Percentiles rank a stretch among this genome's conserved stretches.
Evolutionary conservation across 2,329 filamentous ascomycete genomes (phyloP).

Genomic region (Trichoderma harzianum): DNA sequence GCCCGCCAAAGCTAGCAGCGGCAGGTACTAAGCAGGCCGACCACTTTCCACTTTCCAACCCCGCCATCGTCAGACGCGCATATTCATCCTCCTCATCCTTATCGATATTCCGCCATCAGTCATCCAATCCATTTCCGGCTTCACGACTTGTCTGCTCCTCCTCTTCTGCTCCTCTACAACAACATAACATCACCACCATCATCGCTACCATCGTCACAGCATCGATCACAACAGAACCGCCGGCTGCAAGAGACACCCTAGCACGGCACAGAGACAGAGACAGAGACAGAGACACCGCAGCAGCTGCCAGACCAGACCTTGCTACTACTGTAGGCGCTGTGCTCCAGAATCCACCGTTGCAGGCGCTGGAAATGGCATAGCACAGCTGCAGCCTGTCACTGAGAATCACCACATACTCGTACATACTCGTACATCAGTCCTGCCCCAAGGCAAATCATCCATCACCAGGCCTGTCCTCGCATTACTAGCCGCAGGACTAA

Average conservation of each 20-base stretch:
- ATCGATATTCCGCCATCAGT: background rate
- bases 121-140: background rate
- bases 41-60: background rate
- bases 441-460: background rate
- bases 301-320: background rate
- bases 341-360: background rate
- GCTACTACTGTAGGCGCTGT: conserved; percentile 1
- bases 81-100: background rate
- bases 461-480: conserved; percentile 13
- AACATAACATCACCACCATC: background rate
- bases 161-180: background rate
- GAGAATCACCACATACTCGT: conserved; percentile 13
- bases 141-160: background rate
- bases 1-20: background rate
- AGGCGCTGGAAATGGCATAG: conserved; percentile 15
- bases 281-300: background rate
- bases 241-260: background rate
- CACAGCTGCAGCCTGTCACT: conserved; percentile 18
- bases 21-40: background rate
- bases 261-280: too few species aligned
- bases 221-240: background rate
- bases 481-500: conserved; percentile 2
- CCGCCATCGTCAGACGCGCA: background rate
- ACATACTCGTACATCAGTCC: background rate
- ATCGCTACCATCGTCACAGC: background rate